Evolutionary conservation across 2,329 filamentous ascomycete species (phyloP), one percentile per base, ranked within the genome.

Genomic region (Parastagonospora nodorum): DNA sequence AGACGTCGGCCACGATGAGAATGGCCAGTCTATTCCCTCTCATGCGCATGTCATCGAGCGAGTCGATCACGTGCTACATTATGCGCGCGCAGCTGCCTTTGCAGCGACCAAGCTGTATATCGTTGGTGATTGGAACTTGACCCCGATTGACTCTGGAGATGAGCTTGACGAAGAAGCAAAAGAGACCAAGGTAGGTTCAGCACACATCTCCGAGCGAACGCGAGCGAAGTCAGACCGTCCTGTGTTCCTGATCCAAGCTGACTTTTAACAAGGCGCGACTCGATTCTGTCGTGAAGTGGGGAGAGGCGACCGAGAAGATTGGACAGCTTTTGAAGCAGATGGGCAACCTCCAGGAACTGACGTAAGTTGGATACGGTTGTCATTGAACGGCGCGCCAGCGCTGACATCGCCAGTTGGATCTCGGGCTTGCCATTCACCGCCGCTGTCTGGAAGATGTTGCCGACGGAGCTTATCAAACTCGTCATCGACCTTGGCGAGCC

Each of bases 401-500:
- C 49, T 49, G 10, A 61, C 14, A 31, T 9, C 14, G 4, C 5
- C n/a, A 72, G 69, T 1, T 72, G 68, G 69, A 57, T 63, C 12
- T 61, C 62, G 2, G 57, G 47, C 0, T 45, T 72, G 0, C 66
- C 67, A 1, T 71, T 72, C 48, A 63, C 57, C 43, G 44, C 58
- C 2, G 44, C 40, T 2, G 38, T 67, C 31, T 72, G 61, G 57
- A 30, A 55, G 2, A 51, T 51, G 35, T 50, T 72, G 19, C 56
- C 64, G 1, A 55, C 44, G 1, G 54, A 50, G 5, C 51, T 73
- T 19, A 61, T 53, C 4, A 68, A 69, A 46, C 53, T 73, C 27
- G 53, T 64, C n/a, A 15, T 72, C 19, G 61, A 71, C 29, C 50
- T 73, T 4, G 55, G 63, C 19, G 50, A 61, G 10, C 64, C 63